Conservation (phyloP, 1,139 yeast species). For the Blastobotrys serpentis region DNA sequence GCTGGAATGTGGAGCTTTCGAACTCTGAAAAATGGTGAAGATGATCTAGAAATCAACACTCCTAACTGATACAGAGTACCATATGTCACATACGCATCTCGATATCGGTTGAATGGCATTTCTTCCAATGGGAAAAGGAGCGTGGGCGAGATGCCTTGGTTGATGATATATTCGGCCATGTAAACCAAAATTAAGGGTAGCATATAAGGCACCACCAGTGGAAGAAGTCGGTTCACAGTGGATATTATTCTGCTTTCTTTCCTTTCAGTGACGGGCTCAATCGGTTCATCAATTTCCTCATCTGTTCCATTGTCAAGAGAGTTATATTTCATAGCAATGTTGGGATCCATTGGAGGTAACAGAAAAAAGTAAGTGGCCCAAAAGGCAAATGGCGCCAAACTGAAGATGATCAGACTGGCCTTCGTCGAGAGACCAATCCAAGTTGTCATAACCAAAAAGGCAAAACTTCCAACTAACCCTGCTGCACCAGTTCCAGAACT, state of each 20-base stretch:
- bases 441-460: conserved; percentile 55
- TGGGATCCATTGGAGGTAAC: conserved; percentile 22
- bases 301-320: conserved; percentile 1
- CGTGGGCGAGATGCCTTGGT: conserved; percentile 90
- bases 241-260: conserved; percentile 10
- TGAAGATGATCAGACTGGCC: conserved; percentile 48
- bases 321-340: conserved; percentile 14
- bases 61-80: conserved; percentile 83
- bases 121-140: conserved; percentile 69
- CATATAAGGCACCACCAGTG: conserved; percentile 68
- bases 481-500: conserved; percentile 97
- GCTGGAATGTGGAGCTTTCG: conserved; percentile 61
- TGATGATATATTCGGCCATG: conserved; percentile 80
- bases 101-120: conserved; percentile 65
- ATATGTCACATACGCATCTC: conserved; percentile 90
- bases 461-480: conserved; percentile 75
- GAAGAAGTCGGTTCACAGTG: conserved; percentile 47
- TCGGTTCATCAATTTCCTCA: not conserved
- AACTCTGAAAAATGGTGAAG: conserved; percentile 64
- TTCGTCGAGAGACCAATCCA: conserved; percentile 49
- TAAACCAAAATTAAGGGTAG: conserved; percentile 80
- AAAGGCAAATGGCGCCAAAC: conserved; percentile 34
- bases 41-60: conserved; percentile 85
- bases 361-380: conserved; percentile 24
- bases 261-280: not conserved